These are phyloP conservation scores for Dioscorea zingiberensis DNA, from an alignment of 106 monocot species.

Conservation along the genomic window DNA sequence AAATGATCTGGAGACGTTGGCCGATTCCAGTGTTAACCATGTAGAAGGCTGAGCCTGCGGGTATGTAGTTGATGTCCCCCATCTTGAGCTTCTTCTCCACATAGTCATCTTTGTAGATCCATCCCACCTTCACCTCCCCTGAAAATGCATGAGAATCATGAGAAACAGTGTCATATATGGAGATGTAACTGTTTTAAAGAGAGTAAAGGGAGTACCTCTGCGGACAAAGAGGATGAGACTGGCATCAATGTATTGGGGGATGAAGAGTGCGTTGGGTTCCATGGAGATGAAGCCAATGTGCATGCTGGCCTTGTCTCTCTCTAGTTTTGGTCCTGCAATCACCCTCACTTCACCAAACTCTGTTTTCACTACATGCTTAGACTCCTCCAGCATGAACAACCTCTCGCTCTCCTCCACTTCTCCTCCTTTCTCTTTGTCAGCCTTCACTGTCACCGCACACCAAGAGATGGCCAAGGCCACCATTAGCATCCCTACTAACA, in stretches of 20 bases:
- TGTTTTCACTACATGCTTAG: slow-evolving; percentile 41
- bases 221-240: slow-evolving; percentile 60
- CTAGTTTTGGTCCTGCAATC: slow-evolving; percentile 15
- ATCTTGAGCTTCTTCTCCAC: slow-evolving; percentile 66
- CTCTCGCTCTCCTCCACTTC: neutral
- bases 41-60: slow-evolving; percentile 81
- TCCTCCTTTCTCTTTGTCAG: neutral
- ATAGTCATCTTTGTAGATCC: slow-evolving; percentile 55
- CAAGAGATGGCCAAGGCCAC: no score
- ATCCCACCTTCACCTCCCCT: slow-evolving; percentile 77
- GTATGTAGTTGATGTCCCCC: slow-evolving; percentile 69
- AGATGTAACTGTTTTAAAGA: neutral
- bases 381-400: slow-evolving; percentile 33
- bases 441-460: neutral
- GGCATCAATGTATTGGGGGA: slow-evolving; percentile 85
- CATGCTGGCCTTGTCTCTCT: slow-evolving; percentile 22
- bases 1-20: slow-evolving; percentile 61
- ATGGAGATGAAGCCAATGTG: slow-evolving; percentile 76
- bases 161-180: neutral
- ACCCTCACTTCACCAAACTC: slow-evolving; percentile 49
- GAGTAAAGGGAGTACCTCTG: slow-evolving; percentile 43
- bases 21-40: slow-evolving; percentile 68
- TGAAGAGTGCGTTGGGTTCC: slow-evolving; percentile 78
- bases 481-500: no score
- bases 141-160: neutral